A percentile compares a stretch with the other conserved stretches of the same genome.
These are phyloP conservation scores for Torulaspora indica DNA, from an alignment of 805 yeast species.

Conservation along the genomic window DNA sequence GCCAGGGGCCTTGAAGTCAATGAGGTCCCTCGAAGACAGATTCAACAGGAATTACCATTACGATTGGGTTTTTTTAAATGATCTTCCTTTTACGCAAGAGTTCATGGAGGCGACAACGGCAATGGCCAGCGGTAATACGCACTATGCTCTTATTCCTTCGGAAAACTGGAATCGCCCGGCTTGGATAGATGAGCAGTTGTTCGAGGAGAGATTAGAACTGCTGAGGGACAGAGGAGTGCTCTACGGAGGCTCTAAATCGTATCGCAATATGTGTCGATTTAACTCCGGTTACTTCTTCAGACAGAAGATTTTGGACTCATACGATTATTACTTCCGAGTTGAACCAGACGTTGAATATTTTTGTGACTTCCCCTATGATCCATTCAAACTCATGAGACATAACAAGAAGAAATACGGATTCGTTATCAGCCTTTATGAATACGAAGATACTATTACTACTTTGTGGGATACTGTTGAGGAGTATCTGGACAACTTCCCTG, in stretches of 20 bases:
- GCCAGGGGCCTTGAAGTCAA: constrained; percentile 64
- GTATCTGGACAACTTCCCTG: constrained; percentile 52
- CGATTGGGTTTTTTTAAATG: constrained; percentile 77
- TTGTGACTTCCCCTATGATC: constrained; percentile 83
- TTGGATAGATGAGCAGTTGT: constrained; percentile 56
- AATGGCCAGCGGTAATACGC: constrained; percentile 59
- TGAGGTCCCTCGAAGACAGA: constrained; percentile 73
- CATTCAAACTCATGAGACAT: constrained; percentile 74
- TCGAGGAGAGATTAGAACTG: constrained; percentile 44
- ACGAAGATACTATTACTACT: constrained; percentile 78
- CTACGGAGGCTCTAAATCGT: constrained; percentile 62
- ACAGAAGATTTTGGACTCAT: constrained; percentile 63
- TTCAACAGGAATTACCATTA: constrained; percentile 63
- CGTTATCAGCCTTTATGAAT: constrained; percentile 78
- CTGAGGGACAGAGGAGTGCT: constrained; percentile 47
- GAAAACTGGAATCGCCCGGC: constrained; percentile 76
- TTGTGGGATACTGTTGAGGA: constrained; percentile 72
- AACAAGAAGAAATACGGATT: constrained; percentile 81
- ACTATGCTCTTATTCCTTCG: constrained; percentile 60
- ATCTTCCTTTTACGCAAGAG: constrained; percentile 59
- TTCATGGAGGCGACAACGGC: constrained; percentile 57
- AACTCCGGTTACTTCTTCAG: constrained; percentile 88
- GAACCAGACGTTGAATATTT: constrained; percentile 87
- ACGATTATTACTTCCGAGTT: constrained; percentile 91
- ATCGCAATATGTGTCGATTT: constrained; percentile 93